Evolutionary conservation across 179 eudicot species (phyloP), one percentile per base, ranked within the genome.

Genomic region (Drosera spatulata): DNA sequence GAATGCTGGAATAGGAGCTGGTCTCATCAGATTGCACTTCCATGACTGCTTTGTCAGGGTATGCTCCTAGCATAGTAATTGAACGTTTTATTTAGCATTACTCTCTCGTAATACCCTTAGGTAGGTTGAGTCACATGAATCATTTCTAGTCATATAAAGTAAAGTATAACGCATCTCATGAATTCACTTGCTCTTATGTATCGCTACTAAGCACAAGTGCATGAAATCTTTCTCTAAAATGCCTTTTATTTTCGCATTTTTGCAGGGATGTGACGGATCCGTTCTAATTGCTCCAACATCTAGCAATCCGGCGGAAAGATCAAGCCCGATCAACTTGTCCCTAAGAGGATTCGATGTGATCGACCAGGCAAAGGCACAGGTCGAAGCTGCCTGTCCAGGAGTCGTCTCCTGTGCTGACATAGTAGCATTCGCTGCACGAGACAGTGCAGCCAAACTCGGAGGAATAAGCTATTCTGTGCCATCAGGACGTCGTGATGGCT

Each of bases 21-120:
- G 73, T 9, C 74, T 81, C 10, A 61, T 81, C 3, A 44, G 82
- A 39, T 40, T 81, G 72, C 76, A 72, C 64, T 81, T 77, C 58
- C 85, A 81, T 42, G 82, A 81, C 38, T 78, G 85, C 60, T 81
- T 81, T 44, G 80, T 81, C 2, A 75, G 85, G 72, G 80, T 81
- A 77, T 2, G 66, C 48, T 0, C 10, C n/a, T 2, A 10, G 13
- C 6, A 22, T 22, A 22, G 33, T 22, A 22, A 22, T 22, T 22
- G 33, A 22, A 22, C 33, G 33, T 22, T 22, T 22, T 22, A 22
- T 22, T 22, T 22, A 22, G 33, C 33, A 22, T 22, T 22, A 22
- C 33, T 7, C 0, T 43, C 45, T 43, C 5, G 5, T 4, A 4
- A 43, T 43, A 43, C 45, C 5, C 1, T 43, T 7, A 0, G 45